These are phyloP conservation scores for Fusarium neocosmosporiellum DNA, from an alignment of 2,329 filamentous ascomycete genomes.

Conservation along the genomic window DNA sequence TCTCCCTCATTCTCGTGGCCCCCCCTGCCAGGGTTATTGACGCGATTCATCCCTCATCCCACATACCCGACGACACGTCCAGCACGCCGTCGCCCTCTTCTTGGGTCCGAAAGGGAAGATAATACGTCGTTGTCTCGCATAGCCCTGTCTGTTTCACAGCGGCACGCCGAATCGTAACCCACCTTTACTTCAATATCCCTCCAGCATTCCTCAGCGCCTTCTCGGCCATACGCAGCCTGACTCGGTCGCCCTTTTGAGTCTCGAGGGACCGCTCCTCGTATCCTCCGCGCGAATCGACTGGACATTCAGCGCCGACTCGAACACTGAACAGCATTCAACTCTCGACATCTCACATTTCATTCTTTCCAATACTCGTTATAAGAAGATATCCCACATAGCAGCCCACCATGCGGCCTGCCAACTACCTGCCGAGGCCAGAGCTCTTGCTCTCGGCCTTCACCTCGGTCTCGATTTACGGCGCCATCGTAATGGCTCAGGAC, in stretches of 20 bases:
- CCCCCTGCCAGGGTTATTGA: constrained; percentile 30
- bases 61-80: constrained; percentile 14
- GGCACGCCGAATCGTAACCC: constrained; percentile 10
- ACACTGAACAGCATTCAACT: background rate
- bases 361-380: constrained; percentile 7
- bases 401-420: constrained; percentile 44
- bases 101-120: background rate
- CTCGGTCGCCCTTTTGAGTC: constrained; percentile 17
- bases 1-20: constrained; percentile 15
- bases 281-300: background rate
- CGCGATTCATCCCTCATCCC: constrained; percentile 27
- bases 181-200: constrained; percentile 14
- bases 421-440: constrained; percentile 40
- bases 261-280: background rate
- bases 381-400: constrained; percentile 2
- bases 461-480: constrained; percentile 45
- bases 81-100: constrained; percentile 1
- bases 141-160: constrained; percentile 13
- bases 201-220: constrained; percentile 27
- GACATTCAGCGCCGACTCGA: background rate
- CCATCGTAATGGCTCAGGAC: constrained; percentile 49
- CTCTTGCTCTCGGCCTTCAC: constrained; percentile 44
- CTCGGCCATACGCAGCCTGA: constrained; percentile 16
- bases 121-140: constrained; percentile 14
- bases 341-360: constrained; percentile 2